phyloP scores from a whole-genome alignment of 768 basidiomycete species.

The Cyclocybe aegerita region DNA sequence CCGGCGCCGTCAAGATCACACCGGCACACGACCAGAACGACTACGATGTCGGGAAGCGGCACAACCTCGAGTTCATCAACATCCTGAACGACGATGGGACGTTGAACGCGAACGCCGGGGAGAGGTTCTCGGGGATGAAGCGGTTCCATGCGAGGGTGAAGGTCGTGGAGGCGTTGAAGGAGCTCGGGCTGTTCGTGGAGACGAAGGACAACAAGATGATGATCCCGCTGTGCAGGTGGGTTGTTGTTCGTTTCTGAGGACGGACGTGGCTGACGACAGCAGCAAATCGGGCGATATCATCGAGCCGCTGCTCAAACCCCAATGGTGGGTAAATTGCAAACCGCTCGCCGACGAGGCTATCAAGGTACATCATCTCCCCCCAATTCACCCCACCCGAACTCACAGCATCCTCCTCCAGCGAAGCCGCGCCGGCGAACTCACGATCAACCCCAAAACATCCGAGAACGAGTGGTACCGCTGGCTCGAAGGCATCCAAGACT shows the following conservation, averaged over 20 bases:
- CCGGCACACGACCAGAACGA: conserved; percentile 98
- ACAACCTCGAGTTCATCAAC: conserved; percentile 89
- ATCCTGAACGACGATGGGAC: conserved; percentile 97
- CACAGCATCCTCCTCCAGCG: conserved; percentile 47
- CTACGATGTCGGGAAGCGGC: conserved; percentile 89
- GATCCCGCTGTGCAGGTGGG: conserved; percentile 88
- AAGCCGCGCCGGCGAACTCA: conserved; percentile 83
- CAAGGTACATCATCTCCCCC: conserved; percentile 46
- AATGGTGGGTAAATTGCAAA: conserved; percentile 98
- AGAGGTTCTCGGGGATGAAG: conserved; percentile 92
- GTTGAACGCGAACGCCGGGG: conserved; percentile 86
- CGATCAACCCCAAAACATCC: conserved; percentile 79
- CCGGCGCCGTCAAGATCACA: conserved; percentile 98
- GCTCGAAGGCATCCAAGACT: conserved; percentile 94
- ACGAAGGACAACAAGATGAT: conserved; percentile 97
- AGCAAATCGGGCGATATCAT: conserved; percentile 98
- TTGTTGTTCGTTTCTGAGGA: not conserved
- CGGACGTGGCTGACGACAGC: conserved; percentile 3
- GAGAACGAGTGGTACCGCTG: conserved; percentile 96
- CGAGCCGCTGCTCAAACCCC: conserved; percentile 92
- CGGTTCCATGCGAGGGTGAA: conserved; percentile 90
- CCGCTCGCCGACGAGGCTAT: conserved; percentile 88
- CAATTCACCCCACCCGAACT: not conserved
- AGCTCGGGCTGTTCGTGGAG: conserved; percentile 82
- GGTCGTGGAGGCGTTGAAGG: conserved; percentile 82